Conservation (phyloP, 164 flowering plant genomes). For the Dillenia suffruticosa region DNA sequence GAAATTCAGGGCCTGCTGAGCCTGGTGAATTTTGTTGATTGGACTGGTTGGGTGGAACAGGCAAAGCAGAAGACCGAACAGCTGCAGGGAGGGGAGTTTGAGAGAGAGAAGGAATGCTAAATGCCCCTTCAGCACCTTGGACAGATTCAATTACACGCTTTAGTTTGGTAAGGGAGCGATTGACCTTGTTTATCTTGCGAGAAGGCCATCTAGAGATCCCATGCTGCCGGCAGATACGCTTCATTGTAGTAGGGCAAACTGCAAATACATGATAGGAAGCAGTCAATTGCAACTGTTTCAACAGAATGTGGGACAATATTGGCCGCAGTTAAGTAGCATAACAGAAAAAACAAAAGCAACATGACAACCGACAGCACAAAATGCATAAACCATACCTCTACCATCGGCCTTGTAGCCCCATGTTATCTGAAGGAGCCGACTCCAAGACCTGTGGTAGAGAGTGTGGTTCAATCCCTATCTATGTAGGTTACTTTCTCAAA, state of each 20-base stretch:
- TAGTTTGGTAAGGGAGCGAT: slow-evolving; percentile 84
- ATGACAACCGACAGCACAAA: too few species aligned
- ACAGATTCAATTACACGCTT: slow-evolving; percentile 92
- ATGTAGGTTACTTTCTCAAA: background rate
- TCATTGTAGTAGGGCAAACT: slow-evolving; percentile 99
- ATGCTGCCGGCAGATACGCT: slow-evolving; percentile 96
- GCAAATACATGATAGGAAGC: slow-evolving; percentile 21
- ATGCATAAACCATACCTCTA: too few species aligned
- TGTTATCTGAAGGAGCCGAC: too few species aligned
- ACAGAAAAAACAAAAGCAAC: too few species aligned
- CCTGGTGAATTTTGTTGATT: slow-evolving; percentile 33
- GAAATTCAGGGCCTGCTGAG: slow-evolving; percentile 29
- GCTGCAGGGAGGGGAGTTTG: slow-evolving; percentile 57
- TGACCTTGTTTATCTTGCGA: slow-evolving; percentile 94
- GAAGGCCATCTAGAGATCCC: slow-evolving; percentile 98
- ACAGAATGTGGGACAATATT: background rate
- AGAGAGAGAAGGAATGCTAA: slow-evolving; percentile 48
- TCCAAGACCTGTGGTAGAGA: too few species aligned
- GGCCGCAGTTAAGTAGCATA: too few species aligned
- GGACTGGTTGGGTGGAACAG: slow-evolving; percentile 38
- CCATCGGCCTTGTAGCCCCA: too few species aligned
- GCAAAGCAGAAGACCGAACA: slow-evolving; percentile 59
- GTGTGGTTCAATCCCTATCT: background rate
- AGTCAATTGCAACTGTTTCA: slow-evolving; percentile 6
- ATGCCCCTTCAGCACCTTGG: slow-evolving; percentile 75